Conservation (phyloP, 2,329 filamentous ascomycete species). For the Thielaviopsis ethacetica region DNA sequence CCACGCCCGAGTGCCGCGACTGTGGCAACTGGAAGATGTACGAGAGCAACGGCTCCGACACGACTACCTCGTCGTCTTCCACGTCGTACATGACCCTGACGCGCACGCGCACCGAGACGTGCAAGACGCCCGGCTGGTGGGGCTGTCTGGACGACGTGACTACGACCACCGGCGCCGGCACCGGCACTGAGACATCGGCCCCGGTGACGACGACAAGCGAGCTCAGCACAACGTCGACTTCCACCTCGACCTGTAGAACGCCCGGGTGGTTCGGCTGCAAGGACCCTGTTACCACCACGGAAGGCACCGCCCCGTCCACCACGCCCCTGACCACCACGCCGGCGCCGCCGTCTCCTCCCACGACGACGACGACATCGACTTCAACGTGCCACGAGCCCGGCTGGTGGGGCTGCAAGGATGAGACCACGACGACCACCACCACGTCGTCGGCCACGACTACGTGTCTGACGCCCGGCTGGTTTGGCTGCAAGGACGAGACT, state of each 20-base stretch:
- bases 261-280: slow-evolving; percentile 55
- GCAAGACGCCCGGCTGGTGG: slow-evolving; percentile 88
- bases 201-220: slow-evolving; percentile 13
- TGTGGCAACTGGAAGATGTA: slow-evolving; percentile 92
- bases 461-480: slow-evolving; percentile 48
- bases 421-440: slow-evolving; percentile 19
- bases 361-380: slow-evolving; percentile 15
- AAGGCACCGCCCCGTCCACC: slow-evolving; percentile 18
- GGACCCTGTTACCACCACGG: slow-evolving; percentile 25
- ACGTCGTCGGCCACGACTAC: slow-evolving; percentile 33
- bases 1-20: slow-evolving; percentile 69
- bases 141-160: slow-evolving; percentile 57
- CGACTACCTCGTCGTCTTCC: slow-evolving; percentile 42
- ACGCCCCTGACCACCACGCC: slow-evolving; percentile 15
- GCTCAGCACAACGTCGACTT: slow-evolving; percentile 26
- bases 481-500: slow-evolving; percentile 41
- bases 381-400: slow-evolving; percentile 11
- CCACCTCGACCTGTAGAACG: slow-evolving; percentile 40
- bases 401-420: slow-evolving; percentile 14
- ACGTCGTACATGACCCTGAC: slow-evolving; percentile 30
- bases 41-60: slow-evolving; percentile 75
- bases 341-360: not conserved
- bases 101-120: slow-evolving; percentile 70
- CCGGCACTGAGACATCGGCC: slow-evolving; percentile 19
- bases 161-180: slow-evolving; percentile 21